Conservation (phyloP, 495 filamentous ascomycete genomes). For the Aspergillus olivimuriae region DNA sequence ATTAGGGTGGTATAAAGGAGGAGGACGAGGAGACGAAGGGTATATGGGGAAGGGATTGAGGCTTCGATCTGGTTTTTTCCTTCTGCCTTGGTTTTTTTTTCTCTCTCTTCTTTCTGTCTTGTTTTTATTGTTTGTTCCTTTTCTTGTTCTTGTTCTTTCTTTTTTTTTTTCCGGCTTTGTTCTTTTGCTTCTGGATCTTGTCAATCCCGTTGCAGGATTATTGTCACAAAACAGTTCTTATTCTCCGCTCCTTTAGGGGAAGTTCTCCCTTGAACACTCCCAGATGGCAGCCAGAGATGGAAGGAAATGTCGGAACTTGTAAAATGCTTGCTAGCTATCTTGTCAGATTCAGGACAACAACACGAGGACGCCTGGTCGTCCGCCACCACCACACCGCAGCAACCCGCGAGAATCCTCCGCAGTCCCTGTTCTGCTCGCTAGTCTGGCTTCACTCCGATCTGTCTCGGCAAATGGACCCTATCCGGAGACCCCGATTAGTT, state of each 20-base stretch:
- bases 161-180: conserved; percentile 12
- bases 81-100: conserved; percentile 3
- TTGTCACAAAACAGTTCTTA: conserved; percentile 19
- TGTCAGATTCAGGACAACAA: conserved; percentile 39
- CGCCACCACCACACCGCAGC: background rate
- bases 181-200: conserved; percentile 10
- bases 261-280: conserved; percentile 21
- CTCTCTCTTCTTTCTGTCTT: conserved; percentile 8
- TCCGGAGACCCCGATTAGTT: conserved; percentile 7
- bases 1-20: conserved; percentile 5
- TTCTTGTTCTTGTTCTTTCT: conserved; percentile 8
- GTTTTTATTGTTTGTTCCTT: conserved; percentile 14
- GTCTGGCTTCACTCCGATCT: conserved; percentile 5
- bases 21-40: conserved; percentile 1
- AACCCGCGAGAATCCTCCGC: background rate
- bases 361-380: conserved; percentile 19
- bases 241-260: conserved; percentile 27
- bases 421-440: conserved; percentile 4
- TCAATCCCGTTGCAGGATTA: conserved; percentile 15
- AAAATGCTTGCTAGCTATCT: conserved; percentile 50
- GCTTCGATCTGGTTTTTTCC: background rate
- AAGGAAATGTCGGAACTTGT: conserved; percentile 42
- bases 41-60: conserved; percentile 1
- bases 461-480: conserved; percentile 13
- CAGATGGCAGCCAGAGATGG: conserved; percentile 38